phyloP scores from a whole-genome alignment of 768 basidiomycete species.

The Kwoniella heveanensis region DNA sequence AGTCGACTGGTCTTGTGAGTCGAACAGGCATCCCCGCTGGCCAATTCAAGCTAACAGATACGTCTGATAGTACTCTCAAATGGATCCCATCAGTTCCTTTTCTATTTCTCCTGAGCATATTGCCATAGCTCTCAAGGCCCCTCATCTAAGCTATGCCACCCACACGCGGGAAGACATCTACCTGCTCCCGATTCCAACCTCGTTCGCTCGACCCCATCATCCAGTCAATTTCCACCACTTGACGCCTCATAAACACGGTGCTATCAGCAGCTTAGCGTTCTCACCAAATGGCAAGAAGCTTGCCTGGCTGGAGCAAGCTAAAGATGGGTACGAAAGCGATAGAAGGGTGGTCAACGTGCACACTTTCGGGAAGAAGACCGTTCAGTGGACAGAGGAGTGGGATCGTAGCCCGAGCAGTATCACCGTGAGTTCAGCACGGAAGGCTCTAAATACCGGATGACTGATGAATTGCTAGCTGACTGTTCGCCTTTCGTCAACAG shows the following conservation, averaged over 20 bases:
- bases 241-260: constrained; percentile 82
- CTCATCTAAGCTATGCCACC: constrained; percentile 70
- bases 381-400: constrained; percentile 73
- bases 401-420: constrained; percentile 73
- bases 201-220: not conserved
- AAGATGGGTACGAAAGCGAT: constrained; percentile 89
- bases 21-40: constrained; percentile 1
- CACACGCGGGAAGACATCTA: constrained; percentile 87
- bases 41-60: not conserved
- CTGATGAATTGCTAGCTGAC: not conserved
- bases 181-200: constrained; percentile 30
- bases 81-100: constrained; percentile 55
- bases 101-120: constrained; percentile 64
- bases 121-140: constrained; percentile 84
- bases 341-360: constrained; percentile 67
- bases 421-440: constrained; percentile 59
- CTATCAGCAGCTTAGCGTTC: constrained; percentile 73
- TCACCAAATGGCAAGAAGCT: constrained; percentile 68
- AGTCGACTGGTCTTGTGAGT: constrained; percentile 30
- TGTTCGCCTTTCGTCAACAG: constrained; percentile 58
- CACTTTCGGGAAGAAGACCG: constrained; percentile 62
- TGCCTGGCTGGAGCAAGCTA: constrained; percentile 83
- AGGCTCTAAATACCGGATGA: not conserved
- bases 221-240: constrained; percentile 59
- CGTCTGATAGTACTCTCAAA: constrained; percentile 67